Evolutionary conservation across 1,284 basidiomycete genomes (phyloP), one percentile per base, ranked within the genome.

Genomic region (Lignosus rhinocerotis): DNA sequence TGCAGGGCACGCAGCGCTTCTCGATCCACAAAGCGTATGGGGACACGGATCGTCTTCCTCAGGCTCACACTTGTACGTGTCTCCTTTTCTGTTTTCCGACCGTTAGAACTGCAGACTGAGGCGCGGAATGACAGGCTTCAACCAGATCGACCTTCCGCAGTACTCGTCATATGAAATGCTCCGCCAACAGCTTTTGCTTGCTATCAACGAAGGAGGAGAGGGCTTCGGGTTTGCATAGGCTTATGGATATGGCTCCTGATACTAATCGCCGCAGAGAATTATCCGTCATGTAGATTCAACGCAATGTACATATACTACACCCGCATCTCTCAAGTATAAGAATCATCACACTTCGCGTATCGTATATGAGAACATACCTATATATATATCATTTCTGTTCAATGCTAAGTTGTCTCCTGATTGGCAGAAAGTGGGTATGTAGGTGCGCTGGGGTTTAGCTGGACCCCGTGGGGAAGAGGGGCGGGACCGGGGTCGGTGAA

Each of bases 141-240:
- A 90, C 72, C 82, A 89, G 78, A 94, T 96, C 60, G 92, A 96
- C 69, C 80, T 97, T 51, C 93, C 93, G 0, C 89, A 91, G 60
- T 97, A 94, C 72, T 89, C 92, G 9, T 93, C 92, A 31, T 98
- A 98, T 70, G 95, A 98, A 71, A 94, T 94, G 82, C 80, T 98
- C 58, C 85, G 95, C 44, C 90, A 93, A 64, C 91, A 93, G 70
- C 74, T 98, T 36, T 75, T 95, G 53, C 80, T 95, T 64, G 93
- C 95, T 25, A 95, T 98, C 70, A 93, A 91, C 67, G 96, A 98
- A 75, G 95, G 94, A 53, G 92, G 92, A 43, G 93, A 94, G 75
- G 90, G 90, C 52, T 96, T 96, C 73, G 94, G 92, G 52, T 96
- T 93, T 73, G 87, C 87, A 71, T 88, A 70, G 38, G 48, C 48